These are phyloP conservation scores for Suhomyces coccinellae DNA, from an alignment of 1,139 yeast genomes.

Conservation along the genomic window DNA sequence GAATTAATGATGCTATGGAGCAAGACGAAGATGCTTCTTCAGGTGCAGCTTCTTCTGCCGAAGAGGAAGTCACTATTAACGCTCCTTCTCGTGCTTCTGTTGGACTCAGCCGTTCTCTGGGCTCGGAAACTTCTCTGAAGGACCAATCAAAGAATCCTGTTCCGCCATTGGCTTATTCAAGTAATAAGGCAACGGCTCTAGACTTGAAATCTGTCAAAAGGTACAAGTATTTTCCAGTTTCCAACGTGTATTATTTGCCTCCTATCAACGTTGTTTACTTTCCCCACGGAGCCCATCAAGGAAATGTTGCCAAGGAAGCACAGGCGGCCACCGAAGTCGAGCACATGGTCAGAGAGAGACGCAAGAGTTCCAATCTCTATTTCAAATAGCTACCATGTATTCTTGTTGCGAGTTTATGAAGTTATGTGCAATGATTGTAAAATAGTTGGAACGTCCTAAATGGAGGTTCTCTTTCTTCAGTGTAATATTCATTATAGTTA, in stretches of 20 bases:
- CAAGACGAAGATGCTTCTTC: slow-evolving; percentile 13
- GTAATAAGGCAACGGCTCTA: slow-evolving; percentile 10
- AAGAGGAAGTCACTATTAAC: slow-evolving; percentile 4
- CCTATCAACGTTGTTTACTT: slow-evolving; percentile 62
- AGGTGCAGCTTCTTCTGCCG: slow-evolving; percentile 9
- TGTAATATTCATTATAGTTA: not conserved
- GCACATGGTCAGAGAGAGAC: slow-evolving; percentile 13
- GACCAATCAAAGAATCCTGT: slow-evolving; percentile 4
- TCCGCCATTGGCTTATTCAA: slow-evolving; percentile 13
- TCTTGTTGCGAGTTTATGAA: not conserved
- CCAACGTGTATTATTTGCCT: slow-evolving; percentile 56
- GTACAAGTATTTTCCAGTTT: slow-evolving; percentile 58
- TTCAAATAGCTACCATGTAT: slow-evolving; percentile 12
- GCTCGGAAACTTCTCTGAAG: not conserved
- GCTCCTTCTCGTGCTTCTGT: not conserved
- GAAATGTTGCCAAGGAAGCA: slow-evolving; percentile 6
- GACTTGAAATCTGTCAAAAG: slow-evolving; percentile 21
- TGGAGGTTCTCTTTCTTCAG: too few species aligned
- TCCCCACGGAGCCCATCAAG: slow-evolving; percentile 56
- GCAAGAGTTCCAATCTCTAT: slow-evolving; percentile 20
- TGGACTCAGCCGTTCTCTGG: not conserved
- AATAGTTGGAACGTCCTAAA: not conserved
- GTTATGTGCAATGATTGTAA: not conserved
- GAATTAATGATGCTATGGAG: slow-evolving; percentile 3
- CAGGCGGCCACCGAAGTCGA: slow-evolving; percentile 10